Evolutionary conservation across 768 basidiomycete genomes (phyloP), one percentile per base, ranked within the genome.

Genomic region (Termitomyces titanicus): DNA sequence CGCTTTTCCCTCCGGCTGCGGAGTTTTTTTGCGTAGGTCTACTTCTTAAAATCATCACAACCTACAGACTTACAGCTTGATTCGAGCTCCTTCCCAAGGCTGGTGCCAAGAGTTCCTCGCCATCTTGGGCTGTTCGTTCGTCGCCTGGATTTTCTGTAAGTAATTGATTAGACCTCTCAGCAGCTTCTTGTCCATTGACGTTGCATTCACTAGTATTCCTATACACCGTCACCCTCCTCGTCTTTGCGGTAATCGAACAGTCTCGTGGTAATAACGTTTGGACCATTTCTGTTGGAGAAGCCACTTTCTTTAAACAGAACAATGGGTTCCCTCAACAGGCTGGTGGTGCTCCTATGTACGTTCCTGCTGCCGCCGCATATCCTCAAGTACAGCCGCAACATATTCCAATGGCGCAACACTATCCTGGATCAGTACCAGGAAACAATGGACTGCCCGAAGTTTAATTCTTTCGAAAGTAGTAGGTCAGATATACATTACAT

Each of bases 61-160:
- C 17, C 5, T 22, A 20, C 13, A 35, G 5, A 8, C 46, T 39
- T 45, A 18, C 37, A 38, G 35, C 43, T 47, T 11, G 18, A 38
- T 42, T 39, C 15, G 3, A 59, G 61, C 34, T 5, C 13, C 0
- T 20, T 12, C 8, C 15, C 42, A 37, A 22, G 51, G 55, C 45
- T 62, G 48, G 39, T 63, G 62, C 37, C 34, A 39, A 13, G 54
- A 63, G 44, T 56, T 59, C 22, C 18, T 24, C 20, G 55, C 47
- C 5, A 61, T 63, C 25, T 49, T 62, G 47, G 62, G 55, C 25
- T 3, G 50, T 3, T 59, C 62, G 6, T 61, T 61, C 33, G 43
- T 54, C 22, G 51, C 22, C 18, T 63, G 60, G 61, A 52, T 61
- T 12, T 3, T 45, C 6, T 53, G 61, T 61, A 25, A 53, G 61